Conservation (phyloP, 257 asterid genomes). For the Primulina huaijiensis region DNA sequence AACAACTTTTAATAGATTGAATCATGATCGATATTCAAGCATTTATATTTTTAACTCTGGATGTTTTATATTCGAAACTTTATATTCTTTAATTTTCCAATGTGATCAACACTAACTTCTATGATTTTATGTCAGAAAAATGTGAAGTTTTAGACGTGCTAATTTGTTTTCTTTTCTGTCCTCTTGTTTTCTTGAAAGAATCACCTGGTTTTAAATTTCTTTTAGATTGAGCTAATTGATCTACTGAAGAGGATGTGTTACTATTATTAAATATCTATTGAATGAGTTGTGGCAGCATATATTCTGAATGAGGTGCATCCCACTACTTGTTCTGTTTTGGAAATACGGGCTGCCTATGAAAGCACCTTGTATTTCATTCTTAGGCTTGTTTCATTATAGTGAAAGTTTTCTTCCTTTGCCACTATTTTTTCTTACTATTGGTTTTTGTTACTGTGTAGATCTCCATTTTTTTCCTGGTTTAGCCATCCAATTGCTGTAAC, state of each 20-base stretch:
- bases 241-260: too few species aligned
- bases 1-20: too few species aligned
- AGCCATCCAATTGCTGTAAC: neutral
- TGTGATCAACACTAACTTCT: too few species aligned
- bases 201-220: too few species aligned
- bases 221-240: too few species aligned
- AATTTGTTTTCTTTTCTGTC: too few species aligned
- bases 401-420: neutral
- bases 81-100: neutral
- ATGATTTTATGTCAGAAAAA: too few species aligned
- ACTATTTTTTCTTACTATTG: slow-evolving; percentile 7
- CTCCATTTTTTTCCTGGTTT: slow-evolving; percentile 12
- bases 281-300: too few species aligned
- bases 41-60: neutral
- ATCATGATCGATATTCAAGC: too few species aligned
- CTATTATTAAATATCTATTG: too few species aligned
- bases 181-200: too few species aligned
- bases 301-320: slow-evolving; percentile 5
- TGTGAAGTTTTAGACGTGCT: too few species aligned
- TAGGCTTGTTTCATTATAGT: slow-evolving; percentile 15
- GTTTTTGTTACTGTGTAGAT: slow-evolving; percentile 12
- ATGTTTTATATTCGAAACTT: slow-evolving; percentile 1
- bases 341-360: slow-evolving; percentile 8
- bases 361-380: slow-evolving; percentile 8
- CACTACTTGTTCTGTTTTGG: slow-evolving; percentile 5